These are phyloP conservation scores for Torulaspora delbrueckii DNA, from an alignment of 805 yeast species.

Conservation along the genomic window DNA sequence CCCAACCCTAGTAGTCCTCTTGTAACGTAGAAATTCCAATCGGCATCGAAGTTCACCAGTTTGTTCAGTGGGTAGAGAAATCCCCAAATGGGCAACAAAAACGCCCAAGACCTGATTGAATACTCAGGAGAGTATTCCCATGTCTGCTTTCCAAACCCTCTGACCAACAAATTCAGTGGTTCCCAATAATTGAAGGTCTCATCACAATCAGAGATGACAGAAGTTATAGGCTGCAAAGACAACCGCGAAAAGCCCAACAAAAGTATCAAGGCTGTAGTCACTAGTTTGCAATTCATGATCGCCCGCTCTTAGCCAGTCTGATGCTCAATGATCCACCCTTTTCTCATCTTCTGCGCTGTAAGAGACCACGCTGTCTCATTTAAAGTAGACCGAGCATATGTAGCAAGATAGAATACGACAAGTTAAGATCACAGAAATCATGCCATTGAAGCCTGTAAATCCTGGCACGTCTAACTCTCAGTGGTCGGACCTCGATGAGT, in stretches of 20 bases:
- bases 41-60: constrained; percentile 29
- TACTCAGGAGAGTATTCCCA: constrained; percentile 94
- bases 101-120: constrained; percentile 84
- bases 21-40: constrained; percentile 24
- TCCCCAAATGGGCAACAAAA: constrained; percentile 46
- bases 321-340: background rate
- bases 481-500: background rate
- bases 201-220: constrained; percentile 84
- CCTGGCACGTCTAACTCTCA: background rate
- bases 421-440: background rate
- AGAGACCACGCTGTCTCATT: background rate
- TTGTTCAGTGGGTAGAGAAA: constrained; percentile 24
- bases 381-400: constrained; percentile 1
- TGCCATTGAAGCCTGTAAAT: background rate
- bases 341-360: background rate
- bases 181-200: constrained; percentile 94
- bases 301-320: background rate
- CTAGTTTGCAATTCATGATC: constrained; percentile 7
- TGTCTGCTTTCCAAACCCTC: constrained; percentile 88
- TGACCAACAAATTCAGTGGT: constrained; percentile 69
- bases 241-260: constrained; percentile 29
- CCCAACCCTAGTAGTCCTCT: constrained; percentile 26
- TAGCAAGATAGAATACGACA: constrained; percentile 4
- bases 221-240: constrained; percentile 42
- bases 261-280: constrained; percentile 16